Conservation (phyloP, 768 basidiomycete genomes). For the Mrakia blollopis region DNA sequence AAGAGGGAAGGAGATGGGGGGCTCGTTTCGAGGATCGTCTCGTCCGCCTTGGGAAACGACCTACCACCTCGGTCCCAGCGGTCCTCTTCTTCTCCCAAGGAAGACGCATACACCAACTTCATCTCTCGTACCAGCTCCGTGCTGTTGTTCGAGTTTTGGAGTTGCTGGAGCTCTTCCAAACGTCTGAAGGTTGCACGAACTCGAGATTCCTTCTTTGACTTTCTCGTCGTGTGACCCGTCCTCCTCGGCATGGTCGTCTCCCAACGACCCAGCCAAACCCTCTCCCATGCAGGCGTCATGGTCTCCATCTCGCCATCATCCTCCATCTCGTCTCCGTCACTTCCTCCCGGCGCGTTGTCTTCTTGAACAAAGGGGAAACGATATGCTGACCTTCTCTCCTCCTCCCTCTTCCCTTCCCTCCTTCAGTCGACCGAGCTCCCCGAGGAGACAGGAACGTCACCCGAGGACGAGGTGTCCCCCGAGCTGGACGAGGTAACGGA, state of each 20-base stretch:
- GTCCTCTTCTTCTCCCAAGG: no score
- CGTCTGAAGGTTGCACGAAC: not conserved
- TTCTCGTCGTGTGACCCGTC: conserved; percentile 15
- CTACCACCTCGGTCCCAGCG: no score
- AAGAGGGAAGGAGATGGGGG: not conserved
- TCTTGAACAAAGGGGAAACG: not conserved
- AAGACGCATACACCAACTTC: no score
- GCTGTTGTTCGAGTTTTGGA: not conserved
- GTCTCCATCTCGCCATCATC: not conserved
- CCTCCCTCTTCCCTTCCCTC: not conserved
- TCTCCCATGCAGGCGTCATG: not conserved
- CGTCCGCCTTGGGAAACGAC: not conserved
- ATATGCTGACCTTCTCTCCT: not conserved
- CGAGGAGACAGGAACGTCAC: conserved; percentile 20
- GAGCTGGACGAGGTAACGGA: conserved; percentile 27
- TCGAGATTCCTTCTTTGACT: not conserved
- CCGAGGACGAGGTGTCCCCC: conserved; percentile 24
- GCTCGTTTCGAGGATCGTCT: not conserved
- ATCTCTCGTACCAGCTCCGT: not conserved
- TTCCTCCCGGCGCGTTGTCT: not conserved
- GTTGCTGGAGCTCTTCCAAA: not conserved
- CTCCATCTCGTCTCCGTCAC: not conserved
- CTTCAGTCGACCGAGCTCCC: conserved; percentile 18
- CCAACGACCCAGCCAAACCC: not conserved
- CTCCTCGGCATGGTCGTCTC: not conserved